Evolutionary conservation across 192 early-diverging fungal genomes (phyloP), one percentile per base, ranked within the genome.

Genomic region (Linnemannia schmuckeri): DNA sequence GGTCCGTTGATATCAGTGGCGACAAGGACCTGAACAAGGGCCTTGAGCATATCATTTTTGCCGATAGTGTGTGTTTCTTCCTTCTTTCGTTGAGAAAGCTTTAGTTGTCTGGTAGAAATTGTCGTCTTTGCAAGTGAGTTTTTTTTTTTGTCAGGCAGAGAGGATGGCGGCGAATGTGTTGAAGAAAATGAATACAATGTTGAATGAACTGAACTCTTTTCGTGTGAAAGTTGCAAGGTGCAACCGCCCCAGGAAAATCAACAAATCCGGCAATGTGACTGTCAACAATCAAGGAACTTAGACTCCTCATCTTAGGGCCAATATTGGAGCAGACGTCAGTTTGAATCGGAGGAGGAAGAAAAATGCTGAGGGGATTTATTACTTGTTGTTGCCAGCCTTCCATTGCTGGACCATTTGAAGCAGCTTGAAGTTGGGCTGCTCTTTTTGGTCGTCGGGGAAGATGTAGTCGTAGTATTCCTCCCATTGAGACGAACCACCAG

Each of bases 391-490:
- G 61, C 27, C n/a, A 12, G n/a, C 27, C 74, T 87, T 93, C 98
- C 97, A 98, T 80, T 94, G 90, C 72, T 98, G 96, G 12, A 97
- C 98, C 91, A 96, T 94, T 81, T 94, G 94, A 81, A 99, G 91
- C 40, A 99, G 90, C 89, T 98, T 99, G 79, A 99, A 93, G 82
- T 95, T 95, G 13, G 97, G 93, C 47, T 93, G 92, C 70, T 98
- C 95, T 9, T 91, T 91, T 80, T 97, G 94, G 79, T 99, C 99
- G 76, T 99, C 99, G 41, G 98, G 97, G 89, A 98, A 99, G 71
- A 99, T 95, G 88, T 99, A 99, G 81, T 99, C 98, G 91, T 96
- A 97, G 93, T 98, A 99, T 92, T 99, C 99, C 87, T 99, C 99
- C 94, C 95, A 93, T 35, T 95, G 92, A 41, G 90, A 90, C 70